Evolutionary conservation across 257 asterid species (phyloP).

Genomic region (Solanum corneliomulleri): DNA sequence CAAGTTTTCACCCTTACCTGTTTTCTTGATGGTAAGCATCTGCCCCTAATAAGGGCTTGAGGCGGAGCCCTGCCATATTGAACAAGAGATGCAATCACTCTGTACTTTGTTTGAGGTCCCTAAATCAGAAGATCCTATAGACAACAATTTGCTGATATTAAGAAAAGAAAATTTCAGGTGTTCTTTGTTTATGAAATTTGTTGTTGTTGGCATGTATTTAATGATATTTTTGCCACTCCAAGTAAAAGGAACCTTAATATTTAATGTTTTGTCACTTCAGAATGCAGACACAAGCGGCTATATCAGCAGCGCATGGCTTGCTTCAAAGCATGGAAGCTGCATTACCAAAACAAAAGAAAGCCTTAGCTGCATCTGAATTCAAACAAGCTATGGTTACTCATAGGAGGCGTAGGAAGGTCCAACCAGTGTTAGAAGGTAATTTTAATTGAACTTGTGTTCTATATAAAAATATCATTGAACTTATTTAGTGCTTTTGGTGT

Average conservation of each 20-base stretch:
- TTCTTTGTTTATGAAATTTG: background rate
- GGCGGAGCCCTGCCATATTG: background rate
- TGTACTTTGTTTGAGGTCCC: background rate
- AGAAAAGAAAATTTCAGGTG: background rate
- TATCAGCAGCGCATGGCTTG: constrained; percentile 53
- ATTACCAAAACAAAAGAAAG: constrained; percentile 69
- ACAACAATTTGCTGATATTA: background rate
- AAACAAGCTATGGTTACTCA: constrained; percentile 63
- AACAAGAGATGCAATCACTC: background rate
- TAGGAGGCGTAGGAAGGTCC: constrained; percentile 53
- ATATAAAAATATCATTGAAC: background rate
- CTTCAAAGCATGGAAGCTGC: constrained; percentile 62
- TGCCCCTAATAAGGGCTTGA: background rate
- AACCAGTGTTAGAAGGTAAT: constrained; percentile 36
- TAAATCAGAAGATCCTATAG: background rate
- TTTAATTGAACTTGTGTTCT: background rate
- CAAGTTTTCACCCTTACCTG: background rate
- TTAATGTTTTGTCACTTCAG: constrained; percentile 15
- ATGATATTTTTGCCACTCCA: background rate
- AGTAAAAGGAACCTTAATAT: background rate
- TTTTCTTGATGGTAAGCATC: background rate
- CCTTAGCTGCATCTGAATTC: constrained; percentile 43
- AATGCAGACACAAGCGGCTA: constrained; percentile 44
- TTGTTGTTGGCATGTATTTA: background rate
- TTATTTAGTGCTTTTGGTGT: background rate